These are phyloP conservation scores for Podochytrium sp. DNA, from an alignment of 192 early-diverging fungal species.

Conservation along the genomic window DNA sequence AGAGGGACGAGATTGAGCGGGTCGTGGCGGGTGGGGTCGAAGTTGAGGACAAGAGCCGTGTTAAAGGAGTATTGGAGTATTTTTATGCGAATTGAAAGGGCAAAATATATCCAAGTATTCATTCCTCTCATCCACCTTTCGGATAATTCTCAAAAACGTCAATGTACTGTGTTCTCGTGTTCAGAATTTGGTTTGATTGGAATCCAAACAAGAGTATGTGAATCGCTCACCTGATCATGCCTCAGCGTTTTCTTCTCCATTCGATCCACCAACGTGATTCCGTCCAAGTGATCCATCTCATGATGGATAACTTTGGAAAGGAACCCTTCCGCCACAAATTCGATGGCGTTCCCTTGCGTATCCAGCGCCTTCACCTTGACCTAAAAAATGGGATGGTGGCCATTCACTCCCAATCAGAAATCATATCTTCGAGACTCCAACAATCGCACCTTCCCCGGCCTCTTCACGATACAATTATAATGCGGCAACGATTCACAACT, in stretches of 20 bases:
- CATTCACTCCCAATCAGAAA: background rate
- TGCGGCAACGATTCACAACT: conserved; percentile 51
- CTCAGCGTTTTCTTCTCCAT: conserved; percentile 48
- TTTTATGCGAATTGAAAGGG: background rate
- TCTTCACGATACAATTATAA: conserved; percentile 49
- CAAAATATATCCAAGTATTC: background rate
- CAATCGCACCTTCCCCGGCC: conserved; percentile 20
- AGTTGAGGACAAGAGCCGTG: background rate
- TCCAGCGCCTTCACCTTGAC: conserved; percentile 41
- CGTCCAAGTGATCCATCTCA: conserved; percentile 58
- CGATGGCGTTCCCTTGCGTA: conserved; percentile 41
- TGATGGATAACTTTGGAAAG: conserved; percentile 55
- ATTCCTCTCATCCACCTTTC: background rate
- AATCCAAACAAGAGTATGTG: background rate
- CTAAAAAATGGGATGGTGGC: background rate
- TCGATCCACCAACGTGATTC: conserved; percentile 41
- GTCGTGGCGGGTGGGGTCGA: no score
- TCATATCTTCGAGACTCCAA: background rate
- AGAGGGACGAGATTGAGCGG: background rate
- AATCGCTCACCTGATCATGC: conserved; percentile 45
- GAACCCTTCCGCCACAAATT: conserved; percentile 28
- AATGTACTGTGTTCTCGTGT: background rate
- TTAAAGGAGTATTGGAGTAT: background rate
- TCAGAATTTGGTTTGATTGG: background rate
- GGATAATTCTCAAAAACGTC: conserved; percentile 32